phyloP scores from a whole-genome alignment of 2,329 filamentous ascomycete species.

The Hypoxylon sp. region DNA sequence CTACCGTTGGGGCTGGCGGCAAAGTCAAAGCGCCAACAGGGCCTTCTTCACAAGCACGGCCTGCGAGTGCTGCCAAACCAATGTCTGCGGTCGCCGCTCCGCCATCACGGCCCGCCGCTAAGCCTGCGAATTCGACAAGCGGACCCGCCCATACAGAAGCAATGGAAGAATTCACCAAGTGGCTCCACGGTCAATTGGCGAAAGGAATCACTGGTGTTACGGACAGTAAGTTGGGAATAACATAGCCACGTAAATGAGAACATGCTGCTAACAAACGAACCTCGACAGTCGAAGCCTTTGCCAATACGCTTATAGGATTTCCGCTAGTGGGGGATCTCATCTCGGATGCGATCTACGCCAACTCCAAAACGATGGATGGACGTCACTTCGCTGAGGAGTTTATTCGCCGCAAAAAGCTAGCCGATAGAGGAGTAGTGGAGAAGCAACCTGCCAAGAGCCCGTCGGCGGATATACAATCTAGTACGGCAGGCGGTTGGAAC shows the following conservation, averaged over 20 bases:
- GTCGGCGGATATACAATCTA: constrained; percentile 61
- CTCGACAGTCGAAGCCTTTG: constrained; percentile 81
- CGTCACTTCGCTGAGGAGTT: constrained; percentile 96
- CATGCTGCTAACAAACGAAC: constrained; percentile 53
- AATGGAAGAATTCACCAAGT: constrained; percentile 94
- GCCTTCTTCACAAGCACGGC: constrained; percentile 65
- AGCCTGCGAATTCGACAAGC: constrained; percentile 65
- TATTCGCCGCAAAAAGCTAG: constrained; percentile 90
- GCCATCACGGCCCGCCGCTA: constrained; percentile 65
- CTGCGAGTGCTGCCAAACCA: constrained; percentile 63
- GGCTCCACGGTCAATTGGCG: constrained; percentile 84
- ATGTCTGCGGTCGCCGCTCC: constrained; percentile 57
- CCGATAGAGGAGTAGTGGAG: constrained; percentile 90
- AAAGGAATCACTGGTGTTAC: constrained; percentile 74
- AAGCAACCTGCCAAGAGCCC: constrained; percentile 72
- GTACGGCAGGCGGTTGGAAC: constrained; percentile 80
- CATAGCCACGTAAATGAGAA: neutral
- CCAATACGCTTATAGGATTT: constrained; percentile 80
- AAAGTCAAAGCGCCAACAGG: constrained; percentile 85
- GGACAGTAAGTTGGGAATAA: constrained; percentile 63
- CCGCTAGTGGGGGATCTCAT: constrained; percentile 86
- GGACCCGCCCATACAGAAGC: constrained; percentile 68
- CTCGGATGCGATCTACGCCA: constrained; percentile 89
- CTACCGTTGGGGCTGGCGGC: constrained; percentile 92
- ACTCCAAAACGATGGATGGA: constrained; percentile 90